Evolutionary conservation across 352 stramenopile genomes (phyloP), one percentile per base, ranked within the genome.

Genomic region (Thalassiosira mediterranea): DNA sequence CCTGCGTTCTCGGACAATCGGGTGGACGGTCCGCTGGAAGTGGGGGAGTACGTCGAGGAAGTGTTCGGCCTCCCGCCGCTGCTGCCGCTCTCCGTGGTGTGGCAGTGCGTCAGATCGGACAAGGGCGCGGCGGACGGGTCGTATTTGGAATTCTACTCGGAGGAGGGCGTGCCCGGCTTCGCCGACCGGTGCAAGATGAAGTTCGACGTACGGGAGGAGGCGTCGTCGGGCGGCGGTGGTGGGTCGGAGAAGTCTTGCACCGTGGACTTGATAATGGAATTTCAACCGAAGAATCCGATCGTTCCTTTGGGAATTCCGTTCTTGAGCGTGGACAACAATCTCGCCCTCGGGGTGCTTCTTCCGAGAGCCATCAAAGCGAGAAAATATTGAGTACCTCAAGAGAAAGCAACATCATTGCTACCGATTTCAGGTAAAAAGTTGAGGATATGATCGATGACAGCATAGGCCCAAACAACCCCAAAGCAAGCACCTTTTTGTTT

Each of bases 191-290:
- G 70, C n/a, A 51, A 58, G 11, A 84, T 84, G 76, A 40, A 65
- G n/a, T 84, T 84, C 48, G 38, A 62, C 17, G 59, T 83, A 52
- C n/a, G n/a, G n/a, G n/a, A n/a, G n/a, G 4, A 40, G 17, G 7
- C 25, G 5, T 11, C 1, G n/a, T 42, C 44, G 52, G 32, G 40
- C 8, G 1, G n/a, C 15, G 26, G 46, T 13, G 7, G 1, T 57
- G 56, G 23, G 31, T 53, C 42, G 10, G 49, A 26, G 28, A 37
- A 69, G n/a, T 51, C 66, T 4, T n/a, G n/a, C n/a, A n/a, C n/a
- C n/a, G n/a, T n/a, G n/a, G n/a, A n/a, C n/a, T 42, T 86, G 15
- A 65, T 31, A 40, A 86, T 86, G 78, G 64, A 66, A 56, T 86
- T 78, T 34, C 52, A 65, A 57, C 72, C 78, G 19, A 26, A 47